Base-by-base conservation (phyloP, 2,329 filamentous ascomycete species). In the Simplicillium aogashimaense region DNA sequence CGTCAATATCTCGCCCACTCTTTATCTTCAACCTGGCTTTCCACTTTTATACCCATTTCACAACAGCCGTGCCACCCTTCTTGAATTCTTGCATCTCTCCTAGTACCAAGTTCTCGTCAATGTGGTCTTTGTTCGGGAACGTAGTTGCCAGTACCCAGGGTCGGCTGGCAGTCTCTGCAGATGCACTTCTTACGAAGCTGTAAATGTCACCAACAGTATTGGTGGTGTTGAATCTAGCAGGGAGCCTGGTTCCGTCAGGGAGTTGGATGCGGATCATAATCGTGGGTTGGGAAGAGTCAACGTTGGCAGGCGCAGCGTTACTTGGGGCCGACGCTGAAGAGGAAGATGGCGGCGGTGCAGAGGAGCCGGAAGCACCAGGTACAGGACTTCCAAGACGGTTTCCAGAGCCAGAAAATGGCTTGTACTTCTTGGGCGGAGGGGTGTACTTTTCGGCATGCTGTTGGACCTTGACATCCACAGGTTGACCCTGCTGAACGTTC, bases 181-280 rank as follows among this genome's bases (percentile, higher is more conserved):
- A 80, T 0, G 83, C 73, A n/a, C 72, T 69, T 43, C 75, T 66
- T 44, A 90, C 76, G 51, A 90, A 90, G 8, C 70, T 66, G 58
- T 92, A 90, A 8, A 94, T 72, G 48, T 90, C 82, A 13, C 78
- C 81, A 36, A 94, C 64, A 0, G 85, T 92, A 50, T 87, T 81
- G 1, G 74, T 81, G 0, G 81, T 80, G 64, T 92, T 92, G 65
- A 94, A 94, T 8, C 85, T 76, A 18, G 82, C 84, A n/a, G 81
- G 78, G 17, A 92, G 65, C 34, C 85, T 74, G 2, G 82, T 83
- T 31, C 86, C 86, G 48, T 90, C 81, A 1, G 81, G 83, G 41
- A 92, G 72, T 53, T 87, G 83, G 42, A 94, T 81, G 50, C 87
- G 81, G 32, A 94, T 70, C 45, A 70, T 78, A 16, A 92, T 50